These are phyloP conservation scores for Azolla pinnata DNA, from an alignment of 75 land plant species.

Conservation along the genomic window DNA sequence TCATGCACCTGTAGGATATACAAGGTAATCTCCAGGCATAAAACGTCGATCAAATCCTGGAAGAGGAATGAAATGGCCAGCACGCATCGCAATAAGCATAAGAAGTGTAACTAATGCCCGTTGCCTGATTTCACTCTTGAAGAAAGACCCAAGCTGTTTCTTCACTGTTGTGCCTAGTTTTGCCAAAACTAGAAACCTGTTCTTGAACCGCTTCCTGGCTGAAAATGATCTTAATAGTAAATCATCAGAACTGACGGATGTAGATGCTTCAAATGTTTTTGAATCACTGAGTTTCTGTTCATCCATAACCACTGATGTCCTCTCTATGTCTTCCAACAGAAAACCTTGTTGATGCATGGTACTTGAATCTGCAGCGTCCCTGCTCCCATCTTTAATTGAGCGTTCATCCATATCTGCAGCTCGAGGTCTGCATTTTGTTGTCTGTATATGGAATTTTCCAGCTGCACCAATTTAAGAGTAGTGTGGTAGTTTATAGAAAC, in stretches of 20 bases:
- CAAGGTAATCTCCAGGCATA: slow-evolving; percentile 71
- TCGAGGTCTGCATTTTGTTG: no score
- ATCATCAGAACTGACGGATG: neutral
- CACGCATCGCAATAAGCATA: slow-evolving; percentile 57
- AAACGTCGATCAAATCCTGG: slow-evolving; percentile 90
- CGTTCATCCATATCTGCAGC: no score
- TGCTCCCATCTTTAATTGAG: no score
- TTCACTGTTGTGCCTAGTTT: slow-evolving; percentile 66
- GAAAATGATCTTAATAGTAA: neutral
- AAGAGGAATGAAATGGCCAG: slow-evolving; percentile 83
- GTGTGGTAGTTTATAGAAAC: no score
- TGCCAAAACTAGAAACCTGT: slow-evolving; percentile 58
- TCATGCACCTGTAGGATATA: slow-evolving; percentile 62
- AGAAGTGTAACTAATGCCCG: slow-evolving; percentile 68
- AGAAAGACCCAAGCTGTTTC: slow-evolving; percentile 68
- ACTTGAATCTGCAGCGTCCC: no score
- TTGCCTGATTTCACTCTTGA: slow-evolving; percentile 91
- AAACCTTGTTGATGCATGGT: no score
- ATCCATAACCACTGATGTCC: no score
- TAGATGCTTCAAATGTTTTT: slow-evolving; percentile 6
- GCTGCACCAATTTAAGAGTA: no score
- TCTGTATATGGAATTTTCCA: no score
- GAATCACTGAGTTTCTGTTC: no score
- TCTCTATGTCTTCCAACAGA: no score
- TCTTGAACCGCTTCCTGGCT: slow-evolving; percentile 32